Evolutionary conservation across 164 flowering plant species (phyloP).

Genomic region (Cinnamomum chago): DNA sequence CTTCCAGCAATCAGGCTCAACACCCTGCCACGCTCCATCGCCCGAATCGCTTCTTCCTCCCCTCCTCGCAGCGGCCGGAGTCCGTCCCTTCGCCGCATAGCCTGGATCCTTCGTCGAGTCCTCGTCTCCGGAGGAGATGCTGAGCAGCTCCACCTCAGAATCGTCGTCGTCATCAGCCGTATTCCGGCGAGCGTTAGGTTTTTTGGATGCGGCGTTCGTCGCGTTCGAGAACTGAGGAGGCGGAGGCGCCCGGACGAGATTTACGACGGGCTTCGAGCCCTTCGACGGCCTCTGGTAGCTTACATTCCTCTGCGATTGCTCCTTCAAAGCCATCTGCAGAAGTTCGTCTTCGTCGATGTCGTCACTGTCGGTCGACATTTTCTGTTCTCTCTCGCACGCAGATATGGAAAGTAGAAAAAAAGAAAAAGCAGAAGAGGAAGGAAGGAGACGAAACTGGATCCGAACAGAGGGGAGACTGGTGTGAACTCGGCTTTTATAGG

Average conservation of each 20-base stretch:
- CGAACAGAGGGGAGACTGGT: no score
- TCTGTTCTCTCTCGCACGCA: not conserved
- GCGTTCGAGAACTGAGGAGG: constrained; percentile 11
- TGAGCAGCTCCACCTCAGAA: constrained; percentile 95
- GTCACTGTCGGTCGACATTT: constrained; percentile 69
- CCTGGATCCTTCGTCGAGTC: constrained; percentile 43
- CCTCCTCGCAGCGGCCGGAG: constrained; percentile 13
- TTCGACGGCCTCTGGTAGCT: constrained; percentile 25
- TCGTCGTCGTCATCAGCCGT: constrained; percentile 73
- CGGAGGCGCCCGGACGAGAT: constrained; percentile 64
- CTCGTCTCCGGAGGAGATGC: constrained; percentile 97
- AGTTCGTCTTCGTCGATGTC: constrained; percentile 96
- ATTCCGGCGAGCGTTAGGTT: constrained; percentile 14
- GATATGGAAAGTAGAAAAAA: not conserved
- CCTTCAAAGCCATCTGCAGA: constrained; percentile 81
- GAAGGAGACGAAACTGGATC: no score
- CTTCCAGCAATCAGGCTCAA: constrained; percentile 86
- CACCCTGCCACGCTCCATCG: constrained; percentile 40
- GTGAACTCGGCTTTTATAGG: no score
- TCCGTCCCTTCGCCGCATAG: constrained; percentile 20
- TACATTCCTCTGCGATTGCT: constrained; percentile 69
- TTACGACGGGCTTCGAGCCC: constrained; percentile 59
- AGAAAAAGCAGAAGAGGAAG: no score
- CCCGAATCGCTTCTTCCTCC: constrained; percentile 39
- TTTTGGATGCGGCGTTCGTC: not conserved